phyloP scores from a whole-genome alignment of 257 asterid species.

The Leonotis leonurus region DNA sequence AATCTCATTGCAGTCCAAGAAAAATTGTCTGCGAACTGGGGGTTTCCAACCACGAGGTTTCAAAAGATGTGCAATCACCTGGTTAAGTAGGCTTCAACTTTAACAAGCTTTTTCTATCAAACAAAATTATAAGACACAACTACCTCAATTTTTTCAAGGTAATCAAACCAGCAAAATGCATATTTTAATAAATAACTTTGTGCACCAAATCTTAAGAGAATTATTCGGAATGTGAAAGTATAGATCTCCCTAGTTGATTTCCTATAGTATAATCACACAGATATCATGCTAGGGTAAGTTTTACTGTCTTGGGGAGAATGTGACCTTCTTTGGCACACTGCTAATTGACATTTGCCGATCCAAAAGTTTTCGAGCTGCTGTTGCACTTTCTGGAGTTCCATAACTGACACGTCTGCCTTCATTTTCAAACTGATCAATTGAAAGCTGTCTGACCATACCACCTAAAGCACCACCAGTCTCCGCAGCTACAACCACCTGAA shows the following conservation, averaged over 20 bases:
- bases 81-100: slow-evolving; percentile 16
- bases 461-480: slow-evolving; percentile 98
- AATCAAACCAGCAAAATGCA: slow-evolving; percentile 5
- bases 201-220: slow-evolving; percentile 2
- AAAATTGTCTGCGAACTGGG: slow-evolving; percentile 92
- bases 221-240: neutral
- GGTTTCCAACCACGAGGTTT: slow-evolving; percentile 99
- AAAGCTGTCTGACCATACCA: slow-evolving; percentile 98
- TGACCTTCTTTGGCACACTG: slow-evolving; percentile 95
- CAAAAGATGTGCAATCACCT: slow-evolving; percentile 91
- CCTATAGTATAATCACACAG: slow-evolving; percentile 1
- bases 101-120: slow-evolving; percentile 2
- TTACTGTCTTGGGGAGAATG: neutral
- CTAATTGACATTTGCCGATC: slow-evolving; percentile 96
- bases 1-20: slow-evolving; percentile 96
- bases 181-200: neutral
- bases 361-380: slow-evolving; percentile 93
- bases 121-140: neutral
- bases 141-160: neutral
- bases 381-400: slow-evolving; percentile 97
- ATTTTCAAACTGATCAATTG: slow-evolving; percentile 95
- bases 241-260: neutral
- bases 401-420: slow-evolving; percentile 98
- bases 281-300: neutral
- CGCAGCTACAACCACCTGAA: slow-evolving; percentile 97